Evolutionary conservation across 768 basidiomycete species (phyloP).

Genomic region (Boletus tylopilopsis): DNA sequence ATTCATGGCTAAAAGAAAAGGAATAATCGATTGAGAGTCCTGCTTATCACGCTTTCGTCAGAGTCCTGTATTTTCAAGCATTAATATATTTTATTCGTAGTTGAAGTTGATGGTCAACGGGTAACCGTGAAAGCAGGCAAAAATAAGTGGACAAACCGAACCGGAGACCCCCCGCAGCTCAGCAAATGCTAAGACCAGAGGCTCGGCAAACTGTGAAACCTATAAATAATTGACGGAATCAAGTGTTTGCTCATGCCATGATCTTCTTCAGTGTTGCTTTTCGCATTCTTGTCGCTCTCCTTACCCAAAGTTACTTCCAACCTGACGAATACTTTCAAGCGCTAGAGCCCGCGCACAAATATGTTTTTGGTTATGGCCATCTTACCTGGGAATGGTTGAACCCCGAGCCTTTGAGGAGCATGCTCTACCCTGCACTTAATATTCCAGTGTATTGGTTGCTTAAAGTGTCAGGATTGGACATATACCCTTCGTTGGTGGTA

Average conservation of each 20-base stretch:
- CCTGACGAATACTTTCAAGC: constrained; percentile 97
- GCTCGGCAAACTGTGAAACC: not conserved
- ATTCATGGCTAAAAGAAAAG: constrained; percentile 33
- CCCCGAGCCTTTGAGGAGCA: constrained; percentile 67
- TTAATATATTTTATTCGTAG: not conserved
- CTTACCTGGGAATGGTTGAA: constrained; percentile 96
- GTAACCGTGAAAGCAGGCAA: too few species aligned
- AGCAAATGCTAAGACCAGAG: constrained; percentile 25
- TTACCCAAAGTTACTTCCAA: constrained; percentile 86
- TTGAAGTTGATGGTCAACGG: too few species aligned
- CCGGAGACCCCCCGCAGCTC: constrained; percentile 36
- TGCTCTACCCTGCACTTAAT: constrained; percentile 79
- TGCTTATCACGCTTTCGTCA: not conserved
- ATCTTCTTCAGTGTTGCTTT: constrained; percentile 40
- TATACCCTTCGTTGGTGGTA: constrained; percentile 55
- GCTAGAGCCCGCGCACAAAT: constrained; percentile 84
- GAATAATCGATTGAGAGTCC: too few species aligned
- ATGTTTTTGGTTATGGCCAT: constrained; percentile 89
- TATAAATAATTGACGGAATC: not conserved
- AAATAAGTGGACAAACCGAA: constrained; percentile 37
- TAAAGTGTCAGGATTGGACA: constrained; percentile 52
- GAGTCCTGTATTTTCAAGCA: not conserved
- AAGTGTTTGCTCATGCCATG: not conserved
- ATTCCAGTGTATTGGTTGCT: constrained; percentile 74
- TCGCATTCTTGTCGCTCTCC: constrained; percentile 60